Conservation (phyloP, 2,329 filamentous ascomycete species). For the Karstenula rhodostoma region DNA sequence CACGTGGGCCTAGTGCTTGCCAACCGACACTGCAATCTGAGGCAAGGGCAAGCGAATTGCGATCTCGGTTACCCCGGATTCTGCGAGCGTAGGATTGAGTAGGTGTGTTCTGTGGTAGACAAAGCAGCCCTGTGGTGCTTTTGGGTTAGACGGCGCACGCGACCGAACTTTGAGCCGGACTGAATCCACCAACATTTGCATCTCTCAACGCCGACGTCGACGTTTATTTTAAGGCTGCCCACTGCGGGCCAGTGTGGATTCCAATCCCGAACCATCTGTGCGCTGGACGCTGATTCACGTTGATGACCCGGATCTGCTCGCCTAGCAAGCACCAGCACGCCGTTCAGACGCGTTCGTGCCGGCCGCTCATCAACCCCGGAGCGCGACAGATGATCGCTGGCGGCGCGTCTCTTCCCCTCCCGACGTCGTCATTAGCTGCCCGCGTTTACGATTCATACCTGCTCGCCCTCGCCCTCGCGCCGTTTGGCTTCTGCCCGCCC, state of each 20-base stretch:
- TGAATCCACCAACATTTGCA: conserved; percentile 6
- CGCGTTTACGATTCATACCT: background rate
- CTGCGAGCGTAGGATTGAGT: background rate
- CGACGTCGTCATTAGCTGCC: conserved; percentile 2
- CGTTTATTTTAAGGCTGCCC: conserved; percentile 14
- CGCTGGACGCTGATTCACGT: conserved; percentile 17
- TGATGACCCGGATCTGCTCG: conserved; percentile 19
- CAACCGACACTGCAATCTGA: background rate
- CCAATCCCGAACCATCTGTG: conserved; percentile 16
- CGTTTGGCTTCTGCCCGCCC: conserved; percentile 26
- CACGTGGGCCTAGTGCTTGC: background rate
- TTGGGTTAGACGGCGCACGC: background rate
- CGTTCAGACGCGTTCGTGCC: conserved; percentile 15
- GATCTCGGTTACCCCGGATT: background rate
- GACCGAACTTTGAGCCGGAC: background rate
- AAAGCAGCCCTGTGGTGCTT: no score
- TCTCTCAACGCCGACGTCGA: conserved; percentile 4
- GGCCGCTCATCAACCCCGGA: conserved; percentile 5
- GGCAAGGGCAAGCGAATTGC: background rate
- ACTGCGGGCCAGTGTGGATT: background rate
- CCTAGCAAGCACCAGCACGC: conserved; percentile 10
- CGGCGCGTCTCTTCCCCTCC: background rate
- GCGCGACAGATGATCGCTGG: conserved; percentile 14
- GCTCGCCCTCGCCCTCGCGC: conserved; percentile 1
- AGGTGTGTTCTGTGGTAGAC: background rate